Conservation (phyloP, 2,329 filamentous ascomycete species). For the Elsinoe perseae region DNA sequence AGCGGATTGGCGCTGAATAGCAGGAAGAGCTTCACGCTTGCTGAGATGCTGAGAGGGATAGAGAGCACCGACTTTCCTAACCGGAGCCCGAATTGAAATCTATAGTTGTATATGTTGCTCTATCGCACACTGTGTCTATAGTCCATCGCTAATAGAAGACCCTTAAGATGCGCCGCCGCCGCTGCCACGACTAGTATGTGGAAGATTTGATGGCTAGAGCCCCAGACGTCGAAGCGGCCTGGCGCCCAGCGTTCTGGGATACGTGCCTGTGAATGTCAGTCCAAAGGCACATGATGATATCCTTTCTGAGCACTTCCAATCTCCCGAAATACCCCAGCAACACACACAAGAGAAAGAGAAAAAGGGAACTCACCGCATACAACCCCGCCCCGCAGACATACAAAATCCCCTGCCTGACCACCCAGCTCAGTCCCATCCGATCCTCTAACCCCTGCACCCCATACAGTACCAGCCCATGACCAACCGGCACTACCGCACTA, state of each 20-base stretch:
- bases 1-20: not conserved
- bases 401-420: slow-evolving; percentile 68
- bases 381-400: slow-evolving; percentile 81
- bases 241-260: slow-evolving; percentile 76
- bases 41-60: not conserved
- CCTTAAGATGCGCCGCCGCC: slow-evolving; percentile 71
- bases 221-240: slow-evolving; percentile 79
- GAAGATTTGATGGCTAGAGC: slow-evolving; percentile 93
- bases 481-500: slow-evolving; percentile 72
- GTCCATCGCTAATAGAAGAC: slow-evolving; percentile 77
- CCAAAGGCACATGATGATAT: not conserved
- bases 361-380: slow-evolving; percentile 58
- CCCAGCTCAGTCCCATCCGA: slow-evolving; percentile 72
- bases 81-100: not conserved
- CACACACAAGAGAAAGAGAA: too few species aligned
- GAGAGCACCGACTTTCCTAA: not conserved
- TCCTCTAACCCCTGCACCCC: slow-evolving; percentile 53
- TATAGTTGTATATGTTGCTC: not conserved
- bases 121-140: slow-evolving; percentile 54
- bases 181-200: slow-evolving; percentile 82
- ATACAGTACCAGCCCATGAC: slow-evolving; percentile 65
- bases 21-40: not conserved
- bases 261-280: slow-evolving; percentile 46
- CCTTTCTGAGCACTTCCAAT: too few species aligned
- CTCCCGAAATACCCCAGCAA: too few species aligned